Percentiles rank a stretch among this genome's conserved stretches.
phyloP scores from a whole-genome alignment of 108 stramenopile genomes.

The Fistulifera pelliculosa region DNA sequence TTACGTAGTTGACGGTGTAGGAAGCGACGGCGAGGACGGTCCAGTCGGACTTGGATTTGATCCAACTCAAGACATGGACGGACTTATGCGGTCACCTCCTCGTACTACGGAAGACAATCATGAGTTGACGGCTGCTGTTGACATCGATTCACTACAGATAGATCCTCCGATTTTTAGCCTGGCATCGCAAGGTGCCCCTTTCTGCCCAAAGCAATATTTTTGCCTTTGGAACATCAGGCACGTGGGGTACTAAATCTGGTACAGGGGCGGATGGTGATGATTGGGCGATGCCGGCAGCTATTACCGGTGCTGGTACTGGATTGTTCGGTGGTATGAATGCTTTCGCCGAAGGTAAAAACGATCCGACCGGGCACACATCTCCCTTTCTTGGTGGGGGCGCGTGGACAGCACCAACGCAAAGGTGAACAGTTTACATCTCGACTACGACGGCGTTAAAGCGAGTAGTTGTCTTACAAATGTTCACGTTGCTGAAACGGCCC shows the following conservation, averaged over 20 bases:
- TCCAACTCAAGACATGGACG: slow-evolving; percentile 57
- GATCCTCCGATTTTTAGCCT: slow-evolving; percentile 15
- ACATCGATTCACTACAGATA: slow-evolving; percentile 25
- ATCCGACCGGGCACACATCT: no score
- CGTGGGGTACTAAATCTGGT: slow-evolving; percentile 25
- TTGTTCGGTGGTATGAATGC: slow-evolving; percentile 4
- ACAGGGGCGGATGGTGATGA: slow-evolving; percentile 11
- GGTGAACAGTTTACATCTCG: no score
- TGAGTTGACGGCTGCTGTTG: slow-evolving; percentile 29
- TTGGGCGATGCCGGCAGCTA: not conserved
- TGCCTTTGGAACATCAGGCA: slow-evolving; percentile 55
- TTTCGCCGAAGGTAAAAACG: no score
- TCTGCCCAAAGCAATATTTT: slow-evolving; percentile 14
- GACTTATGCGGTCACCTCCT: slow-evolving; percentile 50
- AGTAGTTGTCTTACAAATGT: no score
- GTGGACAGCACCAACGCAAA: no score
- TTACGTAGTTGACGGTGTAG: no score
- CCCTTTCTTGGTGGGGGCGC: no score
- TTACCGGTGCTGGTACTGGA: slow-evolving; percentile 1
- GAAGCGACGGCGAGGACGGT: slow-evolving; percentile 20
- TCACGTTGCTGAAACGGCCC: no score
- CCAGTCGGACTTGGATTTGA: slow-evolving; percentile 70
- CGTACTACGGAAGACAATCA: slow-evolving; percentile 13
- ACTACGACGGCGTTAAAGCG: no score
- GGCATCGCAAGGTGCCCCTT: not conserved